Percentiles rank a stretch among this genome's conserved stretches.
phyloP scores from a whole-genome alignment of 129 eudicot species.

The Helianthus tuberosus region DNA sequence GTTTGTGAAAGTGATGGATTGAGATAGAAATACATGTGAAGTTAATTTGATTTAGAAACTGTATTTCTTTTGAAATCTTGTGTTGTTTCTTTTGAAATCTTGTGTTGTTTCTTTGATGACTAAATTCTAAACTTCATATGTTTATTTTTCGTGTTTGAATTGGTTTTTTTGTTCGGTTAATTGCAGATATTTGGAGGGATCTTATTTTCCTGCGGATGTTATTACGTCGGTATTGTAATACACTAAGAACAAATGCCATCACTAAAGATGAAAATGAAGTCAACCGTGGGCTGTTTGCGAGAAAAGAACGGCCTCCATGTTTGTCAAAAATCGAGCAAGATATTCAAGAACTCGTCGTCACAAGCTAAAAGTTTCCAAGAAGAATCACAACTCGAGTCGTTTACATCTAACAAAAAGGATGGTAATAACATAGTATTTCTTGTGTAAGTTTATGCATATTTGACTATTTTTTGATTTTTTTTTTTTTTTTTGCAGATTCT shows the following conservation, averaged over 20 bases:
- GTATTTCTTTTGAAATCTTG: background rate
- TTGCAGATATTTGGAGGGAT: conserved; percentile 39
- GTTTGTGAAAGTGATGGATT: conserved; percentile 13
- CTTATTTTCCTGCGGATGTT: conserved; percentile 46
- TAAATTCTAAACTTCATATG: background rate
- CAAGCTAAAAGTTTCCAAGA: conserved; percentile 44
- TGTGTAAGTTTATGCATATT: conserved; percentile 5
- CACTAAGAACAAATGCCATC: conserved; percentile 87
- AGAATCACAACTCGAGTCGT: conserved; percentile 39
- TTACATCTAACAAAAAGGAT: conserved; percentile 41
- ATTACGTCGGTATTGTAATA: conserved; percentile 31
- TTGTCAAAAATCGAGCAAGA: conserved; percentile 70
- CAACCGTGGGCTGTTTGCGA: conserved; percentile 59
- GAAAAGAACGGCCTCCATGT: conserved; percentile 79
- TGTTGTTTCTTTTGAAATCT: background rate
- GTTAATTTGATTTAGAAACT: background rate
- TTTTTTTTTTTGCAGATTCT: conserved; percentile 36
- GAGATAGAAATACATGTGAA: background rate
- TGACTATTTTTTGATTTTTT: background rate
- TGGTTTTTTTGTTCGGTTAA: conserved; percentile 12
- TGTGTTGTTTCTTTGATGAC: conserved; percentile 1
- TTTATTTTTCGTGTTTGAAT: background rate
- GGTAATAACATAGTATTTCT: conserved; percentile 44
- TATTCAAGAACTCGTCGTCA: conserved; percentile 57
- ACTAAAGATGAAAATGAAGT: conserved; percentile 85